Evolutionary conservation across 345 rosid genomes (phyloP).

Genomic region (Mercurialis annua): DNA sequence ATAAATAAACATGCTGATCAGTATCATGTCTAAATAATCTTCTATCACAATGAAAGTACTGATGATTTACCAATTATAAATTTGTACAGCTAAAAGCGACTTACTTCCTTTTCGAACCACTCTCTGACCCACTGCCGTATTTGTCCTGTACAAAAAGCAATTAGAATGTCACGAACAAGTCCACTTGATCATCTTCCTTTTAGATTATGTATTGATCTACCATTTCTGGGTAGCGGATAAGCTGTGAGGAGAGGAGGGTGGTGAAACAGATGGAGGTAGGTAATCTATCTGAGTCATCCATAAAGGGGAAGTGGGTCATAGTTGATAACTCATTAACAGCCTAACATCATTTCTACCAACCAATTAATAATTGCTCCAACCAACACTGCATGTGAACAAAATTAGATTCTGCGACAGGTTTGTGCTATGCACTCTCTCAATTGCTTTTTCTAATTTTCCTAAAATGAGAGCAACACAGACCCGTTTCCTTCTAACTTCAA

Average conservation of each 20-base stretch:
- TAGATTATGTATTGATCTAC: background rate
- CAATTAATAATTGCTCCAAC: constrained; percentile 21
- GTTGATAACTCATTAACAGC: background rate
- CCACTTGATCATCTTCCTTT: background rate
- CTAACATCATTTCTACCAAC: constrained; percentile 22
- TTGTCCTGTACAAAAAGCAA: too few species aligned
- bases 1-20: background rate
- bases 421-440: background rate
- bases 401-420: background rate
- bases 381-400: constrained; percentile 15
- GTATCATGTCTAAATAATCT: background rate
- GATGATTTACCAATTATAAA: background rate
- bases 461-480: constrained; percentile 4
- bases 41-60: background rate
- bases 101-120: constrained; percentile 1
- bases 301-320: background rate
- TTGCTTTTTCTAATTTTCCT: background rate
- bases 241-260: background rate
- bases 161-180: background rate
- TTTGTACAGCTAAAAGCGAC: background rate
- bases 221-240: constrained; percentile 6
- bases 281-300: too few species aligned
- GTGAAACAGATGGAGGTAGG: constrained; percentile 6
- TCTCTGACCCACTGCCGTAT: too few species aligned
- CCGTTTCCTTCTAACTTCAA: background rate